These are phyloP conservation scores for Mentha longifolia DNA, from an alignment of 257 asterid species.

Conservation along the genomic window DNA sequence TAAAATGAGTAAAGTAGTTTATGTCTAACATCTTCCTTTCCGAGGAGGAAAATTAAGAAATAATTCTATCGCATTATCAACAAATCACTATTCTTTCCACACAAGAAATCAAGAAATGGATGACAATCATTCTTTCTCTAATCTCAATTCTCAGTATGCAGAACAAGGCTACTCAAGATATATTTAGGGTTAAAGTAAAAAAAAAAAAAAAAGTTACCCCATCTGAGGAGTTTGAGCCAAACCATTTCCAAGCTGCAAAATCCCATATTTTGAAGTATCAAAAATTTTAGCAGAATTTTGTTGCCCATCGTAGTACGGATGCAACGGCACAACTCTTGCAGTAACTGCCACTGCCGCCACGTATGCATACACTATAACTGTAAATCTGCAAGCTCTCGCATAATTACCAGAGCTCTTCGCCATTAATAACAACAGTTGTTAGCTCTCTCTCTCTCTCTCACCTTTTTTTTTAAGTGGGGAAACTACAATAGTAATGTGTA, in stretches of 20 bases:
- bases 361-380: conserved; percentile 35
- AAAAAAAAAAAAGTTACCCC: conserved; percentile 72
- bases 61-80: background rate
- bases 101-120: background rate
- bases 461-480: background rate
- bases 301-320: conserved; percentile 55
- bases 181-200: background rate
- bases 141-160: background rate
- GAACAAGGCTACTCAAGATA: background rate
- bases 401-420: conserved; percentile 20
- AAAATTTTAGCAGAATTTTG: conserved; percentile 49
- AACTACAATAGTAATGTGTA: background rate
- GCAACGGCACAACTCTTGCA: conserved; percentile 50
- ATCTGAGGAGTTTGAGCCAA: conserved; percentile 85
- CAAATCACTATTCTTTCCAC: background rate
- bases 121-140: background rate
- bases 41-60: background rate
- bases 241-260: conserved; percentile 77
- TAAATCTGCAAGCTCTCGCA: conserved; percentile 24
- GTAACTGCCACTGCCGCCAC: conserved; percentile 35
- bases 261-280: conserved; percentile 86
- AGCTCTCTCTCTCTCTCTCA: no score
- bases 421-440: no score
- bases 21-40: background rate
- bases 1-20: background rate